A percentile compares a stretch with the other conserved stretches of the same genome.
Evolutionary conservation across 306 rosid species (phyloP).

Genomic region (Casuarina equisetifolia): DNA sequence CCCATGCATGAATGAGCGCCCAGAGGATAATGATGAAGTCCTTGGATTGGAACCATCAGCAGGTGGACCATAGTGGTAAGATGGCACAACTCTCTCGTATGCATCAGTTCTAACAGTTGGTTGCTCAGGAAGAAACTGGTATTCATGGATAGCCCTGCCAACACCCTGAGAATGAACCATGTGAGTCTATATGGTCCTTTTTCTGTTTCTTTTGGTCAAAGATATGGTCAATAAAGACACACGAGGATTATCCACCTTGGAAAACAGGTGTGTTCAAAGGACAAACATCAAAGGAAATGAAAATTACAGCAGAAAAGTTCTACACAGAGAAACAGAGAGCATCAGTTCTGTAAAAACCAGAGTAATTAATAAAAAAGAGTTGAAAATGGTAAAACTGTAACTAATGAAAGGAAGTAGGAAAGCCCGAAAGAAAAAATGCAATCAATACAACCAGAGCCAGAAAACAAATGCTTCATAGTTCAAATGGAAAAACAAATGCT

Average conservation of each 20-base stretch:
- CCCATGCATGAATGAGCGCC: constrained; percentile 37
- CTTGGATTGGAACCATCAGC: constrained; percentile 40
- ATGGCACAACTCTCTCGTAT: constrained; percentile 42
- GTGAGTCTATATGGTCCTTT: constrained; percentile 12
- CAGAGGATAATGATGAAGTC: constrained; percentile 38
- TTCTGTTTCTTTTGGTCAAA: not conserved
- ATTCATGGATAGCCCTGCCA: constrained; percentile 67
- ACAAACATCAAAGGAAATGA: not conserved
- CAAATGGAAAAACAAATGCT: not conserved
- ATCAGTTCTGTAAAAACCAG: not conserved
- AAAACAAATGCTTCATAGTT: constrained; percentile 5
- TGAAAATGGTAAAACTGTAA: not conserved
- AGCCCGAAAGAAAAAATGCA: not conserved
- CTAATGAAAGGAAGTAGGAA: not conserved
- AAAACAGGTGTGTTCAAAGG: not conserved
- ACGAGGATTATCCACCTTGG: not conserved
- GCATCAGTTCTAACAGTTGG: constrained; percentile 61
- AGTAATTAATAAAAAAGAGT: not conserved
- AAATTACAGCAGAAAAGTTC: not conserved
- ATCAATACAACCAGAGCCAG: constrained; percentile 1
- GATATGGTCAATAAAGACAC: not conserved
- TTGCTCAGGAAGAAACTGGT: constrained; percentile 77
- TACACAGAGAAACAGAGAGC: not conserved
- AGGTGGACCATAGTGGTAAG: constrained; percentile 48
- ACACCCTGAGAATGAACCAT: constrained; percentile 41